Conservation (phyloP, 768 basidiomycete species). For the Agrocybe praecox region DNA sequence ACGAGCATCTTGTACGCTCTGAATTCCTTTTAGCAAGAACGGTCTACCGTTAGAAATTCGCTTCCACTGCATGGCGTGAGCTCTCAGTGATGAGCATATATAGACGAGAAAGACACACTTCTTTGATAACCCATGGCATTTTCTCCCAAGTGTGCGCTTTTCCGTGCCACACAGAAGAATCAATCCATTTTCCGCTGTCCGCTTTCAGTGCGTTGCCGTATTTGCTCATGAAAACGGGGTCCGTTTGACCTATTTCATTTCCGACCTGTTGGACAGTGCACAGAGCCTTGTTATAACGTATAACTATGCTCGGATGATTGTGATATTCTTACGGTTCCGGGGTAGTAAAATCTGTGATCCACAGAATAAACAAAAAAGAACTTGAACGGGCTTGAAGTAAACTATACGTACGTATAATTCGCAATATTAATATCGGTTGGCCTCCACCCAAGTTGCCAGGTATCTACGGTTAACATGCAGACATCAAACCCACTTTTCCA, state of each 20-base stretch:
- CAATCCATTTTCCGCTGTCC: slow-evolving; percentile 51
- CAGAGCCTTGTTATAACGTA: not conserved
- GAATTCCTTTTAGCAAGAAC: slow-evolving; percentile 58
- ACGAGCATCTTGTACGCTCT: slow-evolving; percentile 47
- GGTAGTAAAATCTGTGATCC: slow-evolving; percentile 38
- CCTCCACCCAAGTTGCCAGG: slow-evolving; percentile 54
- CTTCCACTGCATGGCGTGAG: slow-evolving; percentile 37
- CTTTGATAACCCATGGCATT: slow-evolving; percentile 47
- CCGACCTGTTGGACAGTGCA: slow-evolving; percentile 31
- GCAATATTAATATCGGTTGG: slow-evolving; percentile 51
- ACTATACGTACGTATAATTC: slow-evolving; percentile 42
- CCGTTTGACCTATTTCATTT: slow-evolving; percentile 47
- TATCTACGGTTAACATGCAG: slow-evolving; percentile 49
- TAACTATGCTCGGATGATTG: not conserved
- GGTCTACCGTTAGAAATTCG: slow-evolving; percentile 48
- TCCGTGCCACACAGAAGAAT: slow-evolving; percentile 49
- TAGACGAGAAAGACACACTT: slow-evolving; percentile 24
- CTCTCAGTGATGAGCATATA: not conserved
- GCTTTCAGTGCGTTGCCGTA: slow-evolving; percentile 38
- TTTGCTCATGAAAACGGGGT: slow-evolving; percentile 54
- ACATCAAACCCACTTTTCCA: slow-evolving; percentile 48
- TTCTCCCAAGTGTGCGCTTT: slow-evolving; percentile 57
- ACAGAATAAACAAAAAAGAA: not conserved
- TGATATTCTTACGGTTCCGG: slow-evolving; percentile 24
- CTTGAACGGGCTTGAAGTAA: not conserved